These are phyloP conservation scores for Shiraia sp. DNA, from an alignment of 2,329 filamentous ascomycete genomes.

Conservation along the genomic window DNA sequence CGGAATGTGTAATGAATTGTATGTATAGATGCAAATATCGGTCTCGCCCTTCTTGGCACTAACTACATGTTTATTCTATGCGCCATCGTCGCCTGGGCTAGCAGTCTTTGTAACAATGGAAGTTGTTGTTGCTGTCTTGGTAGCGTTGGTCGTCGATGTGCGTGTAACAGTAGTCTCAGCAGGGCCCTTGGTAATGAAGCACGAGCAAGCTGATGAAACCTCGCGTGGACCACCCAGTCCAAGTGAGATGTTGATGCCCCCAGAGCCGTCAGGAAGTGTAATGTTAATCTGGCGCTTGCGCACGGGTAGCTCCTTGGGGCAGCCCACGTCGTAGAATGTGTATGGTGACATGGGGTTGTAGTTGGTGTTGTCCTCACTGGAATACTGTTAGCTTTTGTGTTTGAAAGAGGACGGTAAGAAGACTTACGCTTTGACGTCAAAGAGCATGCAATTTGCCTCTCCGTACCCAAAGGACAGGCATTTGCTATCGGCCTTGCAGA, in stretches of 20 bases:
- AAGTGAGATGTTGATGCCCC: conserved; percentile 30
- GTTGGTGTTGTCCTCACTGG: conserved; percentile 35
- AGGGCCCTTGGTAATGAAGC: conserved; percentile 32
- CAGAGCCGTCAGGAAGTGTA: conserved; percentile 6
- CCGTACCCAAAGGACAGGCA: conserved; percentile 40
- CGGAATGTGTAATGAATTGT: no score
- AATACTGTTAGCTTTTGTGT: conserved; percentile 2
- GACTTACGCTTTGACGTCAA: conserved; percentile 35
- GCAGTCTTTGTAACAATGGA: conserved; percentile 20
- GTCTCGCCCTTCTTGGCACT: no score
- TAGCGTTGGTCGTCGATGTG: conserved; percentile 21
- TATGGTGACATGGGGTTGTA: conserved; percentile 40
- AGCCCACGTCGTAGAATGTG: conserved; percentile 37
- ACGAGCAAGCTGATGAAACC: conserved; percentile 36
- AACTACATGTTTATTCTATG: no score
- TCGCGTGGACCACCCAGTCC: conserved; percentile 17
- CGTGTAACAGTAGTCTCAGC: conserved; percentile 29
- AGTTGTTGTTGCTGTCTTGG: conserved; percentile 26
- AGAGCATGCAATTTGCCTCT: conserved; percentile 40
- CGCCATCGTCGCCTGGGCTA: conserved; percentile 4
- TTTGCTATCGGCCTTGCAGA: conserved; percentile 37
- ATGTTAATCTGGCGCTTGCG: conserved; percentile 30
- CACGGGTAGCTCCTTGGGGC: conserved; percentile 34
- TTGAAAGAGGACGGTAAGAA: neutral
- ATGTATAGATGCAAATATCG: no score